A percentile compares a stretch with the other conserved stretches of the same genome.
These are phyloP conservation scores for Sugiyamaella qingdaonensis DNA, from an alignment of 805 yeast species.

Conservation along the genomic window DNA sequence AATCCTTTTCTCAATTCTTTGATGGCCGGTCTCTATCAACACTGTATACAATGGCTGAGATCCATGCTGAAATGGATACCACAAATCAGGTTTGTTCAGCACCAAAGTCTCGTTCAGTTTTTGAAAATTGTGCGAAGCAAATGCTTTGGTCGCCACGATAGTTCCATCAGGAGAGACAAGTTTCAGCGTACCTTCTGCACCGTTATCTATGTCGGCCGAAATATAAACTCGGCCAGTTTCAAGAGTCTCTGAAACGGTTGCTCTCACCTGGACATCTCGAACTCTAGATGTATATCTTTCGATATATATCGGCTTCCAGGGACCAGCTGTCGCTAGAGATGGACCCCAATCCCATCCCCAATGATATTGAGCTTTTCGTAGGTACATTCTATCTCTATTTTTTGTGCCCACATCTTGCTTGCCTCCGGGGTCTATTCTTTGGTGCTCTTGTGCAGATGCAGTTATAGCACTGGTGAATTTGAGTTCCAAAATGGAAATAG, in stretches of 20 bases:
- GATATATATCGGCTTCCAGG: constrained; percentile 38
- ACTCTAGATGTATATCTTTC: too few species aligned
- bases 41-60: constrained; percentile 34
- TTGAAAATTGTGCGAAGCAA: too few species aligned
- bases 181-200: too few species aligned
- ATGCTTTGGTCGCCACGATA: too few species aligned
- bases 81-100: constrained; percentile 38
- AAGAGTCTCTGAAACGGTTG: too few species aligned
- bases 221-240: too few species aligned
- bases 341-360: constrained; percentile 61
- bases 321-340: constrained; percentile 41
- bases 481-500: not conserved
- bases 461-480: not conserved
- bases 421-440: not conserved
- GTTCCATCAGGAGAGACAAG: too few species aligned
- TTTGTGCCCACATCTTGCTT: not conserved
- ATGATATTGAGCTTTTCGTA: constrained; percentile 51
- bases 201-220: too few species aligned
- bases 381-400: not conserved
- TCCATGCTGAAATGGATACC: constrained; percentile 43
- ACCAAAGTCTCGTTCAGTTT: too few species aligned
- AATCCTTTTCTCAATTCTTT: constrained; percentile 21
- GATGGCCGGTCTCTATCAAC: not conserved
- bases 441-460: not conserved
- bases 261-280: constrained; percentile 26